Evolutionary conservation across 2,329 filamentous ascomycete species (phyloP), one percentile per base, ranked within the genome.

Genomic region (Leptosphaerulina australis): DNA sequence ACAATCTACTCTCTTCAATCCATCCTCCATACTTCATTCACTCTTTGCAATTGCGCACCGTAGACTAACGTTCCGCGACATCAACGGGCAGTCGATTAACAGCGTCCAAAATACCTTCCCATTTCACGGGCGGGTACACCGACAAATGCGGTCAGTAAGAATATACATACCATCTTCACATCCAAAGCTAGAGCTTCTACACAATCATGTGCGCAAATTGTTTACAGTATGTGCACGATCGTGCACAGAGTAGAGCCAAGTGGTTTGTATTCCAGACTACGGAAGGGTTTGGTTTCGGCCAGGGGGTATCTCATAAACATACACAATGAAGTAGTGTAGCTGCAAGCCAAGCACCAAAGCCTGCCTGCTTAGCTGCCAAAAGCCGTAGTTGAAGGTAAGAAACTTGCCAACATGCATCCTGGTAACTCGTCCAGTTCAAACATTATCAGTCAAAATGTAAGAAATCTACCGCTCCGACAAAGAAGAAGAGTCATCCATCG

Each of bases 251-350:
- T 15, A 28, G 34, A 34, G 44, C 35, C 20, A 28, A 33, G 12
- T 37, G 18, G 15, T 18, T 46, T 26, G 36, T 15, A 51, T 51
- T 51, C 41, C 41, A 43, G 41, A 51, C 48, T 51, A 46, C 41
- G 28, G 41, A 47, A 47, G 26, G 33, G 18, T 43, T 29, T 21
- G 20, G 28, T 34, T 31, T 39, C 40, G 26, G 50, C 28, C 30
- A 39, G 45, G 63, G 64, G 63, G 64, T 68, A 68, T 68, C 64
- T 66, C 60, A 60, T 60, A 60, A 64, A 62, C 63, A 44, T 63
- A 65, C 60, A 63, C 55, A 50, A 59, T 59, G 47, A 62, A 63
- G 49, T 34, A 41, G 25, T 20, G 14, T 12, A n/a, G 28, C 28
- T 9, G 28, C 28, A 30, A n/a, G n/a, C n/a, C n/a, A n/a, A n/a